Conservation (phyloP, 345 rosid species). For the Salix dunnii region DNA sequence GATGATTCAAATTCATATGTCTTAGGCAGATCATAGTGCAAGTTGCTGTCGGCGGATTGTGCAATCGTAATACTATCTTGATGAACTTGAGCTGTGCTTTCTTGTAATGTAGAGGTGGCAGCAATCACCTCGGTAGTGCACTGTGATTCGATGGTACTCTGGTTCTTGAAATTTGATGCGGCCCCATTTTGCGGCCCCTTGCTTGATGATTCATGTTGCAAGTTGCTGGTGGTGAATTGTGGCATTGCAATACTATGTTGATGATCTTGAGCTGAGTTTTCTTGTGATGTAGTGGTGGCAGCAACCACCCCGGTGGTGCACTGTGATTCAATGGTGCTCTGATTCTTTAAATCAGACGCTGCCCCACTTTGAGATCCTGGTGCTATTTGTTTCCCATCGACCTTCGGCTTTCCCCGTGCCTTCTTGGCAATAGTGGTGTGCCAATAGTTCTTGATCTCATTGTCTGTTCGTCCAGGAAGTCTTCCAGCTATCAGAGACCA, state of each 20-base stretch:
- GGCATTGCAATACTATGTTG: not conserved
- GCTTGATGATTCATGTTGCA: not conserved
- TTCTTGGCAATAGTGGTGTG: conserved; percentile 36
- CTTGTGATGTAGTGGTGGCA: not conserved
- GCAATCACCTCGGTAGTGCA: not conserved
- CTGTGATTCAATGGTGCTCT: not conserved
- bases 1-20: not conserved
- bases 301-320: not conserved
- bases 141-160: not conserved
- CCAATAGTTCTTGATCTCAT: conserved; percentile 47
- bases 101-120: not conserved
- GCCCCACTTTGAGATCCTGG: not conserved
- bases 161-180: not conserved
- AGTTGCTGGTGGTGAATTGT: not conserved
- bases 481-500: conserved; percentile 49
- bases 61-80: not conserved
- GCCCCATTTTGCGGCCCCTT: not conserved
- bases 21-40: too few relatives aligned
- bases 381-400: not conserved
- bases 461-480: conserved; percentile 43
- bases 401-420: not conserved
- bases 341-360: not conserved
- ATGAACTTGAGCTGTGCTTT: not conserved
- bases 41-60: not conserved
- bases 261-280: not conserved